Percentiles rank a stretch among this genome's conserved stretches.
Conservation (phyloP, 192 early-diverging fungal species). For the Podila clonocystis region DNA sequence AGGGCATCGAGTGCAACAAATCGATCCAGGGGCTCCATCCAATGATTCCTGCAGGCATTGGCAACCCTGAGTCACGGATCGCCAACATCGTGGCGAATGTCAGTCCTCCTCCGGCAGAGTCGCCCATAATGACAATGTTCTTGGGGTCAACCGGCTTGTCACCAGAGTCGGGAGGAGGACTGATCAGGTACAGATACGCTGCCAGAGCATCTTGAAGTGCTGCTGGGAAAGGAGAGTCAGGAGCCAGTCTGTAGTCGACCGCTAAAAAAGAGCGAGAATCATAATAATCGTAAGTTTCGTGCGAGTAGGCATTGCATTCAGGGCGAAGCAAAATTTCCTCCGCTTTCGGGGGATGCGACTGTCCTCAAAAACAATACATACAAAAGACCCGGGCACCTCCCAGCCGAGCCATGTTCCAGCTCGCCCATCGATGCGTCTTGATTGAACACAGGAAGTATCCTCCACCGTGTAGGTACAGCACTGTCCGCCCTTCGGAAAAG, state of each 20-base stretch:
- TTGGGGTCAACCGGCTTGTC: slow-evolving; percentile 56
- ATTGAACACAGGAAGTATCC: slow-evolving; percentile 62
- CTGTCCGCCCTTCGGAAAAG: slow-evolving; percentile 55
- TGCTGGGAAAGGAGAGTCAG: slow-evolving; percentile 82
- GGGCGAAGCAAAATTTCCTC: not conserved
- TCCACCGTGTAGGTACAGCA: slow-evolving; percentile 84
- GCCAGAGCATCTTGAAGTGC: slow-evolving; percentile 85
- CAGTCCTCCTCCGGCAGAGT: slow-evolving; percentile 76
- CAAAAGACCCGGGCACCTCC: slow-evolving; percentile 56
- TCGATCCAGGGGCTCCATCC: slow-evolving; percentile 72
- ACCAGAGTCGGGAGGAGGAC: slow-evolving; percentile 56
- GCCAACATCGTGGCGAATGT: slow-evolving; percentile 62
- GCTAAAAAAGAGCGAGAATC: slow-evolving; percentile 26
- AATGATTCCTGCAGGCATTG: slow-evolving; percentile 63
- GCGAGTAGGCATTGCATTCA: not conserved
- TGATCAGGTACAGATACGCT: slow-evolving; percentile 74
- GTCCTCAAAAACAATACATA: slow-evolving; percentile 3
- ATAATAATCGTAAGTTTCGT: not conserved
- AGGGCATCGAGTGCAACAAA: slow-evolving; percentile 59
- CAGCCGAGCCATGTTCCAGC: slow-evolving; percentile 59
- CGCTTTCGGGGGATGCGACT: too few relatives aligned
- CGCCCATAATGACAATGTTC: slow-evolving; percentile 73
- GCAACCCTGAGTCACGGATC: slow-evolving; percentile 65
- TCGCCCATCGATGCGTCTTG: slow-evolving; percentile 49
- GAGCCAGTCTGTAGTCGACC: slow-evolving; percentile 84